These are phyloP conservation scores for Orbilia oligospora DNA, from an alignment of 2,329 filamentous ascomycete genomes.

Conservation along the genomic window DNA sequence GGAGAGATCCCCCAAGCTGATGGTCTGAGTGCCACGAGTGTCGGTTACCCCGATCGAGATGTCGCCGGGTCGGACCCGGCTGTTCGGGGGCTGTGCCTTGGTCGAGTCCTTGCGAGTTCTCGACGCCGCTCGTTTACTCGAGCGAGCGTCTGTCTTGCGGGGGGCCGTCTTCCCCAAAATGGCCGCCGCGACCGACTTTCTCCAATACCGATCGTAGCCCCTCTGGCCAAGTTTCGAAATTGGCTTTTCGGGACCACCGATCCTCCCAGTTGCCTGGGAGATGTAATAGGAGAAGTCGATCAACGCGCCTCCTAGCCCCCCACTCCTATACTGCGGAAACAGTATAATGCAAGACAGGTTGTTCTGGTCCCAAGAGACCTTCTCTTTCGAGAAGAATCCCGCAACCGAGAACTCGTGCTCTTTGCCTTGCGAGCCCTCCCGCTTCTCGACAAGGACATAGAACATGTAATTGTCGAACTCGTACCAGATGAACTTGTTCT, in stretches of 20 bases:
- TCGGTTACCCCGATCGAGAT: conserved; percentile 18
- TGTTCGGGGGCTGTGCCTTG: conserved; percentile 25
- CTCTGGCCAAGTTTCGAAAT: conserved; percentile 63
- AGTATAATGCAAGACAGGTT: conserved; percentile 96
- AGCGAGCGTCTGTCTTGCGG: conserved; percentile 5
- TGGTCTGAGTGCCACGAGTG: conserved; percentile 12
- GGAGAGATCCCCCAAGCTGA: conserved; percentile 36
- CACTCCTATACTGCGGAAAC: conserved; percentile 95
- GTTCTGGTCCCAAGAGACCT: conserved; percentile 98
- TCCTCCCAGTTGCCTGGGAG: conserved; percentile 82
- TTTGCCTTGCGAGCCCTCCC: conserved; percentile 68
- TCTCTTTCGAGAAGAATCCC: conserved; percentile 99
- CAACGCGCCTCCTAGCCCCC: conserved; percentile 86
- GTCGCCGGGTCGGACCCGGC: background rate
- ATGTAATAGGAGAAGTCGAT: conserved; percentile 97
- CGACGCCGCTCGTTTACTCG: conserved; percentile 35
- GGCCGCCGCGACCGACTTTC: conserved; percentile 66
- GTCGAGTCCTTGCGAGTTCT: conserved; percentile 23
- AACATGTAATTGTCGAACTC: conserved; percentile 95
- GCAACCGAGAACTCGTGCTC: conserved; percentile 71
- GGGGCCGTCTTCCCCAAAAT: conserved; percentile 33
- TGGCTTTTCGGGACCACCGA: conserved; percentile 92
- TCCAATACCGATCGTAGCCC: conserved; percentile 64
- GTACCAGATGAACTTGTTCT: conserved; percentile 98
- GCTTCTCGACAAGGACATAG: conserved; percentile 86